These are phyloP conservation scores for Helicostylum pulchrum DNA, from an alignment of 192 early-diverging fungal genomes.

Conservation along the genomic window DNA sequence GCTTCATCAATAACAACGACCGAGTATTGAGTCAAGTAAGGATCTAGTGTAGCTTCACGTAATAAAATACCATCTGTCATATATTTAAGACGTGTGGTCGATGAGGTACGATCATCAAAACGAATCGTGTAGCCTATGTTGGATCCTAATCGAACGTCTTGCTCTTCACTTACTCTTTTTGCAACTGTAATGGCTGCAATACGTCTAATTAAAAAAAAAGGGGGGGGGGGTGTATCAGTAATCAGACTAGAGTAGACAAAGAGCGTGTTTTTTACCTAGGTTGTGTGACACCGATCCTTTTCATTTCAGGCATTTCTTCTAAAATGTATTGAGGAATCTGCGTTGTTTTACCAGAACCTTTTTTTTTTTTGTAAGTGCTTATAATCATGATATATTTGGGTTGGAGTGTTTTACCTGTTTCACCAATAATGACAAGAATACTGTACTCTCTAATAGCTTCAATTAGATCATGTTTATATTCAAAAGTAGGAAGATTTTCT, in stretches of 20 bases:
- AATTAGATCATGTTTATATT: conserved; percentile 69
- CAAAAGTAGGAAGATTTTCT: conserved; percentile 45
- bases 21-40: conserved; percentile 82
- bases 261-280: conserved; percentile 52
- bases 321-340: conserved; percentile 82
- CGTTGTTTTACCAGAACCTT: conserved; percentile 81
- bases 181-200: conserved; percentile 89
- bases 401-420: conserved; percentile 62
- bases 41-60: conserved; percentile 82
- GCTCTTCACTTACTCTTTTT: conserved; percentile 93
- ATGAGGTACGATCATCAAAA: conserved; percentile 90
- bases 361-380: background rate
- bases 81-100: conserved; percentile 86
- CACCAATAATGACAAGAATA: conserved; percentile 86
- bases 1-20: conserved; percentile 96
- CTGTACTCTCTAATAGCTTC: conserved; percentile 83
- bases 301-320: conserved; percentile 45
- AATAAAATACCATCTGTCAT: conserved; percentile 97
- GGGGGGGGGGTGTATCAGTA: background rate
- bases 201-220: conserved; percentile 41
- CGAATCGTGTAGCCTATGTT: conserved; percentile 92
- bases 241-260: background rate
- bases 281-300: conserved; percentile 69
- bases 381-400: background rate
- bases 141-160: conserved; percentile 73